Evolutionary conservation across 2,329 filamentous ascomycete genomes (phyloP).

Genomic region (Fusarium torulosum): DNA sequence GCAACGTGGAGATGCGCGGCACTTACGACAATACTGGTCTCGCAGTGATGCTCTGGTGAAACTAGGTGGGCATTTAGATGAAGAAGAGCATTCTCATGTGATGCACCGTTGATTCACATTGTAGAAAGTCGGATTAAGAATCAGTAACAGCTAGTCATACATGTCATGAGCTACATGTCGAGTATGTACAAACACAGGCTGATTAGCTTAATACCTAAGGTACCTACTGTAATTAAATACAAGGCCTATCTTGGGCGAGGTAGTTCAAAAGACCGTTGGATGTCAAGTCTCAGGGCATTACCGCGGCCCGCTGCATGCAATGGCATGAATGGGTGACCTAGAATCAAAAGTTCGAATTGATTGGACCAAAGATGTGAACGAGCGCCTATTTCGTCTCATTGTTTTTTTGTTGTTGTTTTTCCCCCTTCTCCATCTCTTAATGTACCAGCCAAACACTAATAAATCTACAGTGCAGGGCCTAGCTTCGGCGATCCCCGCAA

Average conservation of each 20-base stretch:
- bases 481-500: slow-evolving; percentile 21
- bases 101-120: background rate
- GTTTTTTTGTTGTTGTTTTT: background rate
- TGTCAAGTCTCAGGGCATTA: slow-evolving; percentile 10
- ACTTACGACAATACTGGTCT: slow-evolving; percentile 25
- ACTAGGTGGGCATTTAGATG: background rate
- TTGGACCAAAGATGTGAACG: slow-evolving; percentile 13
- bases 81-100: background rate
- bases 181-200: too few species aligned
- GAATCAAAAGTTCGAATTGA: background rate
- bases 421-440: too few species aligned
- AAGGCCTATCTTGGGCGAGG: background rate
- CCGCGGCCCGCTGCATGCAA: slow-evolving; percentile 32
- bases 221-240: too few species aligned
- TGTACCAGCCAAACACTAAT: background rate
- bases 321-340: background rate
- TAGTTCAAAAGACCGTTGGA: slow-evolving; percentile 6
- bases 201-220: too few species aligned
- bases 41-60: slow-evolving; percentile 18
- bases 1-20: slow-evolving; percentile 24
- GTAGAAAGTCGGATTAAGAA: background rate
- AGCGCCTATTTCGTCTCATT: slow-evolving; percentile 11
- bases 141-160: background rate
- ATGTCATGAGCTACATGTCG: too few species aligned
- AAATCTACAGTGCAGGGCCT: background rate